A percentile compares a stretch with the other conserved stretches of the same genome.
Conservation (phyloP, 257 asterid species). For the Paulownia fortunei region DNA sequence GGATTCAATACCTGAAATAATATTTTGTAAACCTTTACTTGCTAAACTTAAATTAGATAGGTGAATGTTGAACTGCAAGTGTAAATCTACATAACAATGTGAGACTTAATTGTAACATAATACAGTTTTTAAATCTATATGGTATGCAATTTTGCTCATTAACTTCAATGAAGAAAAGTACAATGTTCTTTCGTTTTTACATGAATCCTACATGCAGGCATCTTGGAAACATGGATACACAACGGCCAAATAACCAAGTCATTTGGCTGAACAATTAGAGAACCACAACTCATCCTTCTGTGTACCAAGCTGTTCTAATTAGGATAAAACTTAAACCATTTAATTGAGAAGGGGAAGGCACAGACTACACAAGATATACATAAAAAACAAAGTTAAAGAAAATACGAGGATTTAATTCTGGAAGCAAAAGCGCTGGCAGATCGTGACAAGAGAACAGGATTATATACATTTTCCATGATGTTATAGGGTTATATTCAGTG, state of each 20-base stretch:
- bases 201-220: neutral
- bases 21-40: neutral
- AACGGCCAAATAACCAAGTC: too few species aligned
- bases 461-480: neutral
- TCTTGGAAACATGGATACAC: neutral
- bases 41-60: slow-evolving; percentile 12
- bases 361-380: neutral
- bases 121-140: neutral
- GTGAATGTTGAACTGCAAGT: neutral
- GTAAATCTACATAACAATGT: neutral
- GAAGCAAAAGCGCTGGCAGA: neutral
- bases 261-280: neutral
- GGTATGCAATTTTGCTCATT: neutral
- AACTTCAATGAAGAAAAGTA: slow-evolving; percentile 2
- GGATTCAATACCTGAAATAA: slow-evolving; percentile 48
- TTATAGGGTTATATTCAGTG: neutral
- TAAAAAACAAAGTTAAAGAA: too few species aligned
- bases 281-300: neutral
- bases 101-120: neutral
- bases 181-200: neutral
- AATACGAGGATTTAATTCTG: too few species aligned
- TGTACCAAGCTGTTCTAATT: neutral
- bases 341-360: neutral
- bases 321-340: neutral
- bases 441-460: neutral